Evolutionary conservation across 257 asterid genomes (phyloP).

Genomic region (Penstemon davidsonii): DNA sequence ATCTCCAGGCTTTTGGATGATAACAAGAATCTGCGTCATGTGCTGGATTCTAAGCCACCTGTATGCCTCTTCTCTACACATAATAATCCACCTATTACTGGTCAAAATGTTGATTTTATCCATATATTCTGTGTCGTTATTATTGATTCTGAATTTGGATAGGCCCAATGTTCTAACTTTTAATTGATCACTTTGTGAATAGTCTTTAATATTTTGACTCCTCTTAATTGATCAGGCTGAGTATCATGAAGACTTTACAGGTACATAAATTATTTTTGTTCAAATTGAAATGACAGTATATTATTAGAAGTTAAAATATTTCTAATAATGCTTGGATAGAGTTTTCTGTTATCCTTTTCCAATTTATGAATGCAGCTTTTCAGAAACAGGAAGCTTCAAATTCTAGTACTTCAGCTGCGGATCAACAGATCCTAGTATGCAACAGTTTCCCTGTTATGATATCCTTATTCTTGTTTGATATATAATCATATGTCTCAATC

Average conservation of each 20-base stretch:
- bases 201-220: conserved; percentile 36
- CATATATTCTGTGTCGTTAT: conserved; percentile 17
- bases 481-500: neutral
- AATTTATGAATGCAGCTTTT: conserved; percentile 52
- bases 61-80: conserved; percentile 45
- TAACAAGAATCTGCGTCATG: conserved; percentile 61
- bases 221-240: conserved; percentile 54
- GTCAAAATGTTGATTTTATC: conserved; percentile 26
- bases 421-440: conserved; percentile 93
- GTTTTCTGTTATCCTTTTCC: conserved; percentile 20
- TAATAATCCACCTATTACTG: conserved; percentile 11
- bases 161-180: conserved; percentile 10
- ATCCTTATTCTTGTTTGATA: conserved; percentile 17
- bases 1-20: conserved; percentile 83
- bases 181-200: neutral
- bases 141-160: conserved; percentile 22
- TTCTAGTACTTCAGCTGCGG: conserved; percentile 74
- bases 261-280: conserved; percentile 38
- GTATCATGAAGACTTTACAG: conserved; percentile 49
- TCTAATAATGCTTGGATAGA: conserved; percentile 10
- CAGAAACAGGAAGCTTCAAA: conserved; percentile 62
- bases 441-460: conserved; percentile 20
- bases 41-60: conserved; percentile 64
- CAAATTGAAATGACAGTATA: conserved; percentile 8
- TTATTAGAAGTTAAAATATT: conserved; percentile 15